A percentile compares a stretch with the other conserved stretches of the same genome.
phyloP scores from a whole-genome alignment of 75 land plant species.

The Sequoia sempervirens region DNA sequence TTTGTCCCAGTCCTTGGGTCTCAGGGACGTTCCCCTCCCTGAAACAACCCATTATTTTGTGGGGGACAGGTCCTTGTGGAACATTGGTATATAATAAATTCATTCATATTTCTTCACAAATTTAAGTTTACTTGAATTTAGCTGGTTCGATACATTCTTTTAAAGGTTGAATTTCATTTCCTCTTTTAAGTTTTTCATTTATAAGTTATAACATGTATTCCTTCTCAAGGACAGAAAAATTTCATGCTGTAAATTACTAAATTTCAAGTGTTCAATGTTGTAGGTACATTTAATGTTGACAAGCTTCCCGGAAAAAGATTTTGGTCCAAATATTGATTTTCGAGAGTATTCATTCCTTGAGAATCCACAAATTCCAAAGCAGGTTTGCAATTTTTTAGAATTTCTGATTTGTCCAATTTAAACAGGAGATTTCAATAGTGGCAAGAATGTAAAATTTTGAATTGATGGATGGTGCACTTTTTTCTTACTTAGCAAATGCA shows the following conservation, averaged over 20 bases:
- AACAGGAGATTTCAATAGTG: not conserved
- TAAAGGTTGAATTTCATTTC: not conserved
- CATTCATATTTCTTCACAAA: not conserved
- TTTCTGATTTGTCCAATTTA: not conserved
- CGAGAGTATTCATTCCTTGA: constrained; percentile 89
- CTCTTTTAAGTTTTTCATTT: not conserved
- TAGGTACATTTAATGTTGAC: constrained; percentile 84
- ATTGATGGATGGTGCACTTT: not conserved
- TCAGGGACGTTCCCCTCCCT: no score
- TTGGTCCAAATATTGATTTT: constrained; percentile 74
- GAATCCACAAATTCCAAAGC: constrained; percentile 61
- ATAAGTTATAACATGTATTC: not conserved
- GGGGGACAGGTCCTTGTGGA: not conserved
- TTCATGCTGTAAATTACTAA: not conserved
- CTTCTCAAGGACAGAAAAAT: not conserved
- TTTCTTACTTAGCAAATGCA: not conserved
- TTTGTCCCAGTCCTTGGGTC: not conserved
- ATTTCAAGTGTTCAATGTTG: constrained; percentile 9
- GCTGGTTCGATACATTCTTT: not conserved
- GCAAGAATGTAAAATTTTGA: not conserved
- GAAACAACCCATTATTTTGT: not conserved
- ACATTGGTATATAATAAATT: not conserved
- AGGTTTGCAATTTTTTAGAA: constrained; percentile 31
- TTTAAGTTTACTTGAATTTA: not conserved
- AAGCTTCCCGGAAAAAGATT: constrained; percentile 47